Conservation (phyloP, 192 early-diverging fungal species). For the Coemansia sp. region DNA sequence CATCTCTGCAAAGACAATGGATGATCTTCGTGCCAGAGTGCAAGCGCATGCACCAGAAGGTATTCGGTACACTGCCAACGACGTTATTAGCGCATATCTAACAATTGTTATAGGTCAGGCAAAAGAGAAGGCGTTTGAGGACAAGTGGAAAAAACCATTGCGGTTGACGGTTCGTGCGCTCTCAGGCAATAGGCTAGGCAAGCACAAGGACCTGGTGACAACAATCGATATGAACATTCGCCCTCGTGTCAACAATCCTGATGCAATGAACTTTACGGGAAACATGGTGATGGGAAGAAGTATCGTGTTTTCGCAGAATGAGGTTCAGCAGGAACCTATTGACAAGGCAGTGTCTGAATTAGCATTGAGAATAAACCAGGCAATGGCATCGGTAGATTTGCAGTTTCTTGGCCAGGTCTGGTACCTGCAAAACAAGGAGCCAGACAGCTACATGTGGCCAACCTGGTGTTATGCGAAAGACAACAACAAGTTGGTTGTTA, state of each 20-base stretch:
- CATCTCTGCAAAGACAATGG: constrained; percentile 2
- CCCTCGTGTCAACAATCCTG: background rate
- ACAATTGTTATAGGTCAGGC: background rate
- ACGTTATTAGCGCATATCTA: background rate
- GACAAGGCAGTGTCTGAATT: background rate
- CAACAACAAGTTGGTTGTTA: background rate
- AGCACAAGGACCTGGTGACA: background rate
- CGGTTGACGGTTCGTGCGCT: background rate
- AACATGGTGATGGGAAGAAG: background rate
- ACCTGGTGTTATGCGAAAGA: background rate
- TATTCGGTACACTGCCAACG: background rate
- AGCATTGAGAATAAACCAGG: background rate
- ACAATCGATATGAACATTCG: background rate
- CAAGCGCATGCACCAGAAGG: background rate
- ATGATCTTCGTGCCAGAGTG: background rate
- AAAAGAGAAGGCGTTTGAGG: background rate
- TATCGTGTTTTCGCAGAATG: background rate
- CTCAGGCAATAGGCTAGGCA: background rate
- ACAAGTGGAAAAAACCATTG: background rate
- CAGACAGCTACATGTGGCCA: background rate
- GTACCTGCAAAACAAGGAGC: background rate
- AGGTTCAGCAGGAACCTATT: background rate
- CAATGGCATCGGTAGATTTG: background rate
- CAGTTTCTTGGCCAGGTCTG: background rate
- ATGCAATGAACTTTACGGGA: background rate